Base-by-base conservation (phyloP, 2,329 filamentous ascomycete genomes). In the Fusarium nisikadoi region DNA sequence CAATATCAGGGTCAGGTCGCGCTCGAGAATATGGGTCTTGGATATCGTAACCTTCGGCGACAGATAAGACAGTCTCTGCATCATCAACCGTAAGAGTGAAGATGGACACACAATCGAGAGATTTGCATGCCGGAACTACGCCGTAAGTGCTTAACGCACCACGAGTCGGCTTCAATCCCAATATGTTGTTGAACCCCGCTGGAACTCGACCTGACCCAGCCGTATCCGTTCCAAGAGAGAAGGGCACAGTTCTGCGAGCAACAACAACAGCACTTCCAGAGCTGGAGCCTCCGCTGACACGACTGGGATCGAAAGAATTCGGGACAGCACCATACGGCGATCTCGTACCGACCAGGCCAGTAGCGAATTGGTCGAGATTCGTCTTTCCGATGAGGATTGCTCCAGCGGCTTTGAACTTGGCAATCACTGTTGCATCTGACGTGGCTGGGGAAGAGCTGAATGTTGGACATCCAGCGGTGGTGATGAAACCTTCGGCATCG, bases 291-390 rank as follows among this genome's bases (percentile, higher is more conserved):
- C 88, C 88, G 23, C 79, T 80, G 62, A 82, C 77, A 20, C 72
- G 76, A 17, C 55, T 59, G 49, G 74, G 82, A 76, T 72, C 84
- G 71, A 84, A 89, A 1, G 88, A 81, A 60, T 87, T 89, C 27
- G 86, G 82, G 2, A 88, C 86, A 25, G 83, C 85, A 5, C 89
- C 89, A 62, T 87, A 89, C 0, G 89, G 88, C 6, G 87, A 89
- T 36, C 90, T 84, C 13, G 87, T 89, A 13, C 89, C 90, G 11
- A 87, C 88, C 8, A 91, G 83, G 1, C 90, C 89, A 2, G 89
- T 91, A 2, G 89, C 89, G 11, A 91, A 84, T 72, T 91, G 89
- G 68, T 91, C 89, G 55, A 91, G 82, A 70, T 87, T 88, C 8
- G 85, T 85, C 73, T 91, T 91, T 13, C 89, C 89, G 35, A 91